Percentiles rank a stretch among this genome's conserved stretches.
phyloP scores from a whole-genome alignment of 306 rosid genomes.

The Lagenaria siceraria region DNA sequence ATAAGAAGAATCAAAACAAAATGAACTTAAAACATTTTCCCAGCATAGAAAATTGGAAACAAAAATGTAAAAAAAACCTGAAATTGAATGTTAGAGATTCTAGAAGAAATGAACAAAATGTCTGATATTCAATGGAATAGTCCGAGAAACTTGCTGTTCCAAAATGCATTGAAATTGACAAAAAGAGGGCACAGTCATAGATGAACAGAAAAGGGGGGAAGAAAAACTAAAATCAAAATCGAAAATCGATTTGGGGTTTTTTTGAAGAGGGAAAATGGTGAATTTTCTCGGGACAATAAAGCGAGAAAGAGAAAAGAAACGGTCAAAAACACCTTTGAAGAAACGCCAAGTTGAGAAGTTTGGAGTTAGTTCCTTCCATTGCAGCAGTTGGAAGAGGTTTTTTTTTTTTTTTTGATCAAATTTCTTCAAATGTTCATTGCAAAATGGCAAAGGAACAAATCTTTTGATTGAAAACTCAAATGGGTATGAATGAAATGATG shows the following conservation, averaged over 20 bases:
- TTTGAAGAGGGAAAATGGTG: not conserved
- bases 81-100: constrained; percentile 25
- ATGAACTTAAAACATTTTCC: not conserved
- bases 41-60: constrained; percentile 11
- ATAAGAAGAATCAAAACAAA: not conserved
- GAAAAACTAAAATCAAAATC: constrained; percentile 6
- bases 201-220: not conserved
- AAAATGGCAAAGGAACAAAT: not conserved
- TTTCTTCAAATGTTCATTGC: not conserved
- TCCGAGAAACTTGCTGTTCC: constrained; percentile 13
- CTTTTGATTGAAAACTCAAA: not conserved
- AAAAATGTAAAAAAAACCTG: constrained; percentile 16
- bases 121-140: constrained; percentile 12
- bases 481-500: not conserved
- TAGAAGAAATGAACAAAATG: constrained; percentile 20
- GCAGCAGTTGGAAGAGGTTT: not conserved
- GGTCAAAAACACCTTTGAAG: not conserved
- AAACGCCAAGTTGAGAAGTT: not conserved
- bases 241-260: constrained; percentile 19
- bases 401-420: not conserved
- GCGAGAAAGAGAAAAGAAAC: not conserved
- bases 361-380: not conserved
- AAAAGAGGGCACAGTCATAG: not conserved
- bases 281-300: constrained; percentile 20
- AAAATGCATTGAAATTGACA: constrained; percentile 11